Percentiles rank a stretch among this genome's conserved stretches.
Evolutionary conservation across 352 stramenopile species (phyloP).

Genomic region (Pythium chondricola): DNA sequence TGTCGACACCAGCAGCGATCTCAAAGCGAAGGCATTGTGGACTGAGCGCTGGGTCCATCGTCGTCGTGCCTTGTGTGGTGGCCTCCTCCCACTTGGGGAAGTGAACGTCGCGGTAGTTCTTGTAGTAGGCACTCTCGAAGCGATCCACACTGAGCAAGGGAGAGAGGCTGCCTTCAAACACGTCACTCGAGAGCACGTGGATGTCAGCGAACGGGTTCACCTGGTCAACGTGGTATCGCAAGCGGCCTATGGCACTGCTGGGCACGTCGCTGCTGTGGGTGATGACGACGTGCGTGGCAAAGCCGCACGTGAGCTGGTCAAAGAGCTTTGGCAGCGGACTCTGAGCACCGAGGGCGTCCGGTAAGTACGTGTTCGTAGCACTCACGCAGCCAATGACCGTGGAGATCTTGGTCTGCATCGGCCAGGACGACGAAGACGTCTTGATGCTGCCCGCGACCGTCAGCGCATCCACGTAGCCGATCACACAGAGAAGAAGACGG

Average conservation of each 20-base stretch:
- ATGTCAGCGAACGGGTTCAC: conserved; percentile 69
- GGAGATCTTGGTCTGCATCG: conserved; percentile 33
- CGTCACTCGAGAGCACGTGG: conserved; percentile 48
- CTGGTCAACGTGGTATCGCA: conserved; percentile 65
- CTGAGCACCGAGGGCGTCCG: conserved; percentile 29
- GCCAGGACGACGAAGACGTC: conserved; percentile 3
- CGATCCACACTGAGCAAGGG: conserved; percentile 44
- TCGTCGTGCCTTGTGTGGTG: conserved; percentile 13
- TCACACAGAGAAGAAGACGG: conserved; percentile 43
- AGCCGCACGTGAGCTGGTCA: conserved; percentile 56
- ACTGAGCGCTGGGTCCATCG: conserved; percentile 18
- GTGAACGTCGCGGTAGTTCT: conserved; percentile 36
- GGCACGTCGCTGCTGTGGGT: conserved; percentile 45
- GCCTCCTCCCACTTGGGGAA: conserved; percentile 33
- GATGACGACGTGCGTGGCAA: conserved; percentile 61
- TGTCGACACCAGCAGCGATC: conserved; percentile 43
- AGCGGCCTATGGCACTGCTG: conserved; percentile 26
- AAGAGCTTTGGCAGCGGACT: conserved; percentile 53
- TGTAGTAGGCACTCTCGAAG: conserved; percentile 57
- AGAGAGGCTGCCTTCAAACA: conserved; percentile 58
- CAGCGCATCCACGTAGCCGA: conserved; percentile 55
- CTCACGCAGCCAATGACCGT: conserved; percentile 44
- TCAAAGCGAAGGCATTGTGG: conserved; percentile 40
- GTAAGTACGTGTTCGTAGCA: conserved; percentile 48
- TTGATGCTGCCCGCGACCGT: conserved; percentile 39